Conservation (phyloP, 2,329 filamentous ascomycete genomes). For the Botrytis fragariae region DNA sequence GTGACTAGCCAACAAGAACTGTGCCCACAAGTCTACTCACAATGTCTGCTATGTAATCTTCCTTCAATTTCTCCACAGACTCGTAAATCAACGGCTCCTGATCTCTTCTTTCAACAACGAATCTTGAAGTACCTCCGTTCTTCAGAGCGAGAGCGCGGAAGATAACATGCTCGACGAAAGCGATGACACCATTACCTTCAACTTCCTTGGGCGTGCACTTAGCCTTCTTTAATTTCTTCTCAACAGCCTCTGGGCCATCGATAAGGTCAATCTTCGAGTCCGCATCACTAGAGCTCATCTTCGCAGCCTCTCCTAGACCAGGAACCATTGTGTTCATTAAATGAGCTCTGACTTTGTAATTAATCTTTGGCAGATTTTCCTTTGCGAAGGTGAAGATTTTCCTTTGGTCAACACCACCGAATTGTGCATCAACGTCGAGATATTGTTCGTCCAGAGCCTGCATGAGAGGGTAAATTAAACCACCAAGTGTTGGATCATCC, state of each 20-base stretch:
- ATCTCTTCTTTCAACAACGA: constrained; percentile 46
- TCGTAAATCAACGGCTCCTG: constrained; percentile 18
- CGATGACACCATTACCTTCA: constrained; percentile 62
- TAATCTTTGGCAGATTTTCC: constrained; percentile 80
- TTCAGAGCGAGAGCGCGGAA: constrained; percentile 69
- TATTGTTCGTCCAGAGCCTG: constrained; percentile 50
- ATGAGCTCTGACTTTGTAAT: constrained; percentile 71
- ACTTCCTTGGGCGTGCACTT: constrained; percentile 20
- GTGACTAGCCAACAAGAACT: neutral
- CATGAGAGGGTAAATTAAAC: constrained; percentile 80
- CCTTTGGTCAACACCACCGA: constrained; percentile 82
- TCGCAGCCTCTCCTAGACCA: constrained; percentile 73
- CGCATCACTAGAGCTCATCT: constrained; percentile 76
- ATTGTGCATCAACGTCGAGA: constrained; percentile 82
- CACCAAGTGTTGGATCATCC: constrained; percentile 69
- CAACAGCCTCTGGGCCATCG: constrained; percentile 13
- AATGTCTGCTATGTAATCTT: constrained; percentile 16
- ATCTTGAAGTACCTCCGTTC: constrained; percentile 47
- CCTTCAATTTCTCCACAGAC: constrained; percentile 15
- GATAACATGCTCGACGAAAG: constrained; percentile 73
- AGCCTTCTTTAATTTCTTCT: constrained; percentile 21
- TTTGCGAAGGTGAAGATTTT: constrained; percentile 86
- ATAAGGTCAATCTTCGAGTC: constrained; percentile 23
- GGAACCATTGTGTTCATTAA: constrained; percentile 87
- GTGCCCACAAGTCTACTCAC: neutral